Evolutionary conservation across 1,284 basidiomycete genomes (phyloP).

Genomic region (Earliella scabrosa): DNA sequence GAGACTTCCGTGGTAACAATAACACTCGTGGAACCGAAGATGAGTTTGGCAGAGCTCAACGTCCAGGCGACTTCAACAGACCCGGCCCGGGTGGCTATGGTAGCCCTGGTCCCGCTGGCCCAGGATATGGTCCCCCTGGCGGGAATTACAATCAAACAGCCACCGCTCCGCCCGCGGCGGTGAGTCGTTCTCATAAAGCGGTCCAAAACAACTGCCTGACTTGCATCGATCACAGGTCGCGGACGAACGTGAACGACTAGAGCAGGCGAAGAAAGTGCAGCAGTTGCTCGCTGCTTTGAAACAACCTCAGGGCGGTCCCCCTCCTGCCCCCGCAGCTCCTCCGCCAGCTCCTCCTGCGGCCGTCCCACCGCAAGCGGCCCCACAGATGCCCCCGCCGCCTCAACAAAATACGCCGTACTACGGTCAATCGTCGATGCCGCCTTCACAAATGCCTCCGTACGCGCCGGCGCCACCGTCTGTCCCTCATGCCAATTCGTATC

Average conservation of each 20-base stretch:
- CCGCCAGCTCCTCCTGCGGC: constrained; percentile 36
- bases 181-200: constrained; percentile 20
- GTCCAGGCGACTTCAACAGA: constrained; percentile 40
- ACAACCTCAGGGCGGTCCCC: constrained; percentile 53
- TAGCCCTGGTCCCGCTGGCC: constrained; percentile 28
- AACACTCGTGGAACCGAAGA: constrained; percentile 44
- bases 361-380: constrained; percentile 36
- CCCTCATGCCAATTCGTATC: constrained; percentile 18
- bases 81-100: constrained; percentile 39
- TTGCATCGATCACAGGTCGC: constrained; percentile 35
- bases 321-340: constrained; percentile 17
- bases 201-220: not conserved
- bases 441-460: constrained; percentile 16
- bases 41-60: constrained; percentile 41
- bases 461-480: constrained; percentile 11
- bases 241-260: constrained; percentile 77
- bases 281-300: constrained; percentile 81
- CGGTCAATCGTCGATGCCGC: constrained; percentile 20
- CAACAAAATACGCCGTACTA: constrained; percentile 26
- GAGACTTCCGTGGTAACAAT: constrained; percentile 50
- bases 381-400: constrained; percentile 35
- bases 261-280: constrained; percentile 83
- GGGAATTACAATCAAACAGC: constrained; percentile 34
- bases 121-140: constrained; percentile 37
- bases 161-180: constrained; percentile 27